Evolutionary conservation across 164 flowering plant species (phyloP).

Genomic region (Euptelea pleiosperma): DNA sequence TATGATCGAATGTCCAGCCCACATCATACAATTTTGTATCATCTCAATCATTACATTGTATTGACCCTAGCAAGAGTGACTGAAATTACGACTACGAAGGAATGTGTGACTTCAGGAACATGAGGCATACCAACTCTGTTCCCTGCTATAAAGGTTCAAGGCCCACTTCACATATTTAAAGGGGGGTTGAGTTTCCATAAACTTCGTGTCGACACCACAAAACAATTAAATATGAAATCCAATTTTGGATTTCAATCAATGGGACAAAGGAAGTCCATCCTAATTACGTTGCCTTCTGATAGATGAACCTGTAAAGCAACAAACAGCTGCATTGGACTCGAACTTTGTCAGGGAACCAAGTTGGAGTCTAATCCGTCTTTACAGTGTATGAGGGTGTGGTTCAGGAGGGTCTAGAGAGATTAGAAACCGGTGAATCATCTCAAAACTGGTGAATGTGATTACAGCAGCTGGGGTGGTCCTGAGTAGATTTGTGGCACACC

Average conservation of each 20-base stretch:
- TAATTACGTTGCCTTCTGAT: constrained; percentile 8
- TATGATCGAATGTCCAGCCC: no score
- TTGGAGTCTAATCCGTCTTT: constrained; percentile 6
- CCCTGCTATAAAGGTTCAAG: no score
- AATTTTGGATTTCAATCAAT: constrained; percentile 12
- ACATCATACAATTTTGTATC: neutral
- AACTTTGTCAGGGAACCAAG: constrained; percentile 1
- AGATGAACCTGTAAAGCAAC: neutral
- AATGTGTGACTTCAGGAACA: neutral
- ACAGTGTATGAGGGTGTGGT: constrained; percentile 51
- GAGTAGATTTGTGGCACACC: constrained; percentile 88
- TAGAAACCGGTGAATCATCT: constrained; percentile 91
- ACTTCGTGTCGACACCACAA: no score
- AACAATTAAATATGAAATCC: no score
- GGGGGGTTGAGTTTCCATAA: no score
- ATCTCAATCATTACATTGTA: neutral
- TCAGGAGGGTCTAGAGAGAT: constrained; percentile 44
- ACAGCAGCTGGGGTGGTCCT: constrained; percentile 97
- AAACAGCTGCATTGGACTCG: no score
- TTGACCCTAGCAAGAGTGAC: neutral
- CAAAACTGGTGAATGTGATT: constrained; percentile 96
- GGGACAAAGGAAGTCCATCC: constrained; percentile 10
- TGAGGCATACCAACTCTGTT: neutral
- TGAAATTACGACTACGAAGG: neutral
- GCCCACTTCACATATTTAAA: no score